Evolutionary conservation across 2,329 filamentous ascomycete species (phyloP), one percentile per base, ranked within the genome.

Genomic region (Neofusicoccum kwambonambiense): DNA sequence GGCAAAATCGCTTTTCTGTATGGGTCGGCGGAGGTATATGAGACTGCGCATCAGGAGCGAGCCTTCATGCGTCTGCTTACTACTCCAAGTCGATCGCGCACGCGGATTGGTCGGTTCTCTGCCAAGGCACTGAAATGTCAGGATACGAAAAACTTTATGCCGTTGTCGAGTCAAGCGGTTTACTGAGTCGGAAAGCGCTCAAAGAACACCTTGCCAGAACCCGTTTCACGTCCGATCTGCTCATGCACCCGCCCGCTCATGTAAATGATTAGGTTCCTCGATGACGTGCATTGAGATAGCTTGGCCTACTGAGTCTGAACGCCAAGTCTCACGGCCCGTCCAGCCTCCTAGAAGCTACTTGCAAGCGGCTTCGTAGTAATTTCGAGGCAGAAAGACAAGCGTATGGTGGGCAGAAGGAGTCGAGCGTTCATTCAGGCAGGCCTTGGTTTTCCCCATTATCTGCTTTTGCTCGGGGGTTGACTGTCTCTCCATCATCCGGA

Each of bases 101-200:
- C 8, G 34, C 5, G 41, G 41, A 45, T 58, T 60, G 56, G 56
- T 37, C 41, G 47, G 31, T 11, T 22, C 11, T 27, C 42, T 47
- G 42, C 41, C 31, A 58, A 47, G 41, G 22, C 41, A 22, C 42
- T 27, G 42, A 37, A 15, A 17, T 39, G n/a, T 22, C 13, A 11
- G 11, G 13, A 49, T 60, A 60, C 42, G 56, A 37, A 39, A 34
- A 47, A 47, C 56, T 45, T 60, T 35, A 47, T 60, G 31, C 56
- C 6, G 42, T 19, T 9, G 41, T 37, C 27, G 35, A 22, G 27
- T 31, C 19, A 57, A 47, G 42, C 47, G 12, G 1, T n/a, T 19
- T 47, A 41, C 47, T 6, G 17, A 39, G 22, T 60, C 44, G 27
- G 27, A 47, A 37, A 15, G 17, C 42, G 35, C 31, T 7, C 22